Evolutionary conservation across 345 rosid genomes (phyloP).

Genomic region (Diplotaxis tenuifolia): DNA sequence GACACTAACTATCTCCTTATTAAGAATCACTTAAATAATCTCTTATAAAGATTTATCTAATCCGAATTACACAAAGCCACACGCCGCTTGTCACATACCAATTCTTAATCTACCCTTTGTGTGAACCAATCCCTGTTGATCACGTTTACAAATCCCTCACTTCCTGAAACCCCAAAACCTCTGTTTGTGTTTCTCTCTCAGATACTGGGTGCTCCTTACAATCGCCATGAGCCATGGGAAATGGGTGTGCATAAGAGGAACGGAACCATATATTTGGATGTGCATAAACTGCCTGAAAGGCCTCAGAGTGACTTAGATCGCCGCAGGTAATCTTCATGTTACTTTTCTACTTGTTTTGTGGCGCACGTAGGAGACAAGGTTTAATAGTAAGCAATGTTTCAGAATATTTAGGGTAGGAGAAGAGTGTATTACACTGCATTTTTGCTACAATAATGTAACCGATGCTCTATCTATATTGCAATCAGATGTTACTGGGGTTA

Average conservation of each 20-base stretch:
- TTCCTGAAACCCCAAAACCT: no score
- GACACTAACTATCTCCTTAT: no score
- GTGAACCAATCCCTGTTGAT: no score
- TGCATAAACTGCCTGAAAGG: conserved; percentile 89
- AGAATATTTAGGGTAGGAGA: no score
- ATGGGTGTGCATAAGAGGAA: conserved; percentile 99
- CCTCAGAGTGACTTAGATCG: conserved; percentile 83
- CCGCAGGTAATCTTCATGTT: conserved; percentile 56
- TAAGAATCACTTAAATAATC: no score
- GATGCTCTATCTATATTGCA: conserved; percentile 4
- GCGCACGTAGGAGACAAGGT: background rate
- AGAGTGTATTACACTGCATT: background rate
- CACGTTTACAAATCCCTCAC: no score
- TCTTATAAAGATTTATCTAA: no score
- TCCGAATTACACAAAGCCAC: no score
- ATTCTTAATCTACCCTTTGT: no score
- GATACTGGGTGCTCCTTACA: conserved; percentile 89
- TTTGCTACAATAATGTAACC: background rate
- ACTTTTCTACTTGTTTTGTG: background rate
- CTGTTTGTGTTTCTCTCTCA: conserved; percentile 38
- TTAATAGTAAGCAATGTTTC: background rate
- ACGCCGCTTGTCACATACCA: no score
- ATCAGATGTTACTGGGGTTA: conserved; percentile 97
- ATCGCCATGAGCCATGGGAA: conserved; percentile 88
- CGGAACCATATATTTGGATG: conserved; percentile 88